Conservation (phyloP, 805 yeast species). For the Cyberlindnera xishuangbannaensis region DNA sequence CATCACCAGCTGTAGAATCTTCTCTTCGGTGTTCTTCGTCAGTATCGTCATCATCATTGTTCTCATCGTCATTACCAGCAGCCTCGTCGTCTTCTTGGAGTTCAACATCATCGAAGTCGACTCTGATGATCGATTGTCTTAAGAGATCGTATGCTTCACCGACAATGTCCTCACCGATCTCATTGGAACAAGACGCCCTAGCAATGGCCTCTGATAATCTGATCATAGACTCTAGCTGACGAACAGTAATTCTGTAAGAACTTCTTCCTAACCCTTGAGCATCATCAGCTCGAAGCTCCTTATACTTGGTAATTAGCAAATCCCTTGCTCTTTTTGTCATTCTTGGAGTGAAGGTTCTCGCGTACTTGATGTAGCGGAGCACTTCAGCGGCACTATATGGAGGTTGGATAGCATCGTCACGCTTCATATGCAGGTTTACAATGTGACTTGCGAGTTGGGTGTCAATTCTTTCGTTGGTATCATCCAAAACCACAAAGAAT, state of each 20-base stretch:
- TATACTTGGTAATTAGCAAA: constrained; percentile 69
- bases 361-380: constrained; percentile 82
- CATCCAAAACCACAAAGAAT: constrained; percentile 91
- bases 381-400: constrained; percentile 88
- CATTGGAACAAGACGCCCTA: constrained; percentile 70
- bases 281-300: constrained; percentile 82
- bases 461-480: constrained; percentile 86
- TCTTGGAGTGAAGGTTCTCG: constrained; percentile 86
- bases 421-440: constrained; percentile 84
- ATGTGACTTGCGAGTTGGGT: constrained; percentile 88
- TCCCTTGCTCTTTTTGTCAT: constrained; percentile 79
- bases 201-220: constrained; percentile 95
- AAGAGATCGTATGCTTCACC: constrained; percentile 89
- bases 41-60: constrained; percentile 6
- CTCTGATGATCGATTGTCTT: constrained; percentile 87
- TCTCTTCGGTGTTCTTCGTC: constrained; percentile 12
- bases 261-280: constrained; percentile 83
- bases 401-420: constrained; percentile 85
- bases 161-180: constrained; percentile 77
- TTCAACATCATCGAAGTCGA: constrained; percentile 89
- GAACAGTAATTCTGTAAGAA: constrained; percentile 91
- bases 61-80: constrained; percentile 35
- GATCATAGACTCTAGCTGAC: constrained; percentile 93
- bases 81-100: constrained; percentile 56
- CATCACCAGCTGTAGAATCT: constrained; percentile 7